Evolutionary conservation across 106 monocot species (phyloP), one percentile per base, ranked within the genome.

Genomic region (Dioscorea dumetorum): DNA sequence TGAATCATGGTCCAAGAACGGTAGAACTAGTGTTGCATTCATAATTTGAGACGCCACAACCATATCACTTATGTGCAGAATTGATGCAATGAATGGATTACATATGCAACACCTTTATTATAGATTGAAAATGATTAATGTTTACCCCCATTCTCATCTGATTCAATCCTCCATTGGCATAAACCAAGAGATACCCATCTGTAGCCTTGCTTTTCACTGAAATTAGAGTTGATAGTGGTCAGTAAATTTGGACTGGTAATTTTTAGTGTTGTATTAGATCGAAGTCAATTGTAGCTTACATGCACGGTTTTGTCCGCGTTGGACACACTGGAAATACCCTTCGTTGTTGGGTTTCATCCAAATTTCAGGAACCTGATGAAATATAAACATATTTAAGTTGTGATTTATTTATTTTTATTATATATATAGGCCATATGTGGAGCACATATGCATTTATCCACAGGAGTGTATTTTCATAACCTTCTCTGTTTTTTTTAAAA

Each of bases 101-200:
- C 5, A 56, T 56, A 56, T 56, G 15, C 0, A 18, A 2, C 54
- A 56, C 19, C 8, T 18, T 56, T 9, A 18, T 16, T 16, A 48
- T 4, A 64, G 49, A 51, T 12, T 60, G 12, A 22, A 51, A 17
- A 23, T 0, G 12, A 24, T 22, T 48, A 60, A 19, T 74, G 61
- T 73, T 17, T 79, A 95, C 95, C 58, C 95, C 95, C 49, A 75
- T 75, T 59, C 85, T 85, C 95, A 95, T 95, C 73, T 95, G 95
- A 58, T 95, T 95, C 14, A 95, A 72, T 34, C 95, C 95, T 20
- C 95, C 95, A 72, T 95, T 95, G 18, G 95, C 91, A 50, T 84
- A 74, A 53, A 86, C 74, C 0, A 91, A 24, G 31, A 95, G 76
- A 67, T 91, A 91, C 21, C 91, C 91, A 49, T 74, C 66, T 50